A percentile compares a stretch with the other conserved stretches of the same genome.
These are phyloP conservation scores for Aspergillus sp. DNA, from an alignment of 2,329 filamentous ascomycete species.

Conservation along the genomic window DNA sequence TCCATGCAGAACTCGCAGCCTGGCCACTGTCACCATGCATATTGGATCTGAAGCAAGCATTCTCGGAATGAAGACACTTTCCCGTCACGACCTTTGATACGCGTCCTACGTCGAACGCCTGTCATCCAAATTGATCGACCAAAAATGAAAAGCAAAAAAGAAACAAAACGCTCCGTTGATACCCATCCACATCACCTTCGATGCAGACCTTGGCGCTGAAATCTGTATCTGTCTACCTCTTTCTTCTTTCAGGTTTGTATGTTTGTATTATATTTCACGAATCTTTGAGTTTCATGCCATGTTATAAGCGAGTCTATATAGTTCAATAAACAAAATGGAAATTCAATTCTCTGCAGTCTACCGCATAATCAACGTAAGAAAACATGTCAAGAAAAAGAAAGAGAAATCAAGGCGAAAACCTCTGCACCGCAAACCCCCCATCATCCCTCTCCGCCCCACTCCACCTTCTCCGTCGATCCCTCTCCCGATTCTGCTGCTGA, in stretches of 20 bases:
- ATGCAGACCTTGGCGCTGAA: no score
- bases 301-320: conserved; percentile 13
- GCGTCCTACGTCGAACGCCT: no score
- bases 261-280: conserved; percentile 7
- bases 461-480: conserved; percentile 17
- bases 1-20: no score
- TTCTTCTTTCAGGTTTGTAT: conserved; percentile 1
- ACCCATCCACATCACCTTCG: no score
- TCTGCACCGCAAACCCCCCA: conserved; percentile 4
- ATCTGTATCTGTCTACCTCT: neutral
- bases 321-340: neutral
- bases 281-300: conserved; percentile 8
- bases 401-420: conserved; percentile 1
- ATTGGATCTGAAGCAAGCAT: no score
- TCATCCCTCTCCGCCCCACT: conserved; percentile 13
- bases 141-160: no score
- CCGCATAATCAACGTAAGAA: no score
- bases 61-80: no score
- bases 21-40: no score
- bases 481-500: conserved; percentile 8
- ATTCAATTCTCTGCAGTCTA: neutral
- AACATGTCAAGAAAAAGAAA: neutral
- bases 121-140: no score
- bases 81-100: no score
- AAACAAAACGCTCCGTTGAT: no score